These are phyloP conservation scores for Helotiales sp. DNA, from an alignment of 2,329 filamentous ascomycete species.

Conservation along the genomic window DNA sequence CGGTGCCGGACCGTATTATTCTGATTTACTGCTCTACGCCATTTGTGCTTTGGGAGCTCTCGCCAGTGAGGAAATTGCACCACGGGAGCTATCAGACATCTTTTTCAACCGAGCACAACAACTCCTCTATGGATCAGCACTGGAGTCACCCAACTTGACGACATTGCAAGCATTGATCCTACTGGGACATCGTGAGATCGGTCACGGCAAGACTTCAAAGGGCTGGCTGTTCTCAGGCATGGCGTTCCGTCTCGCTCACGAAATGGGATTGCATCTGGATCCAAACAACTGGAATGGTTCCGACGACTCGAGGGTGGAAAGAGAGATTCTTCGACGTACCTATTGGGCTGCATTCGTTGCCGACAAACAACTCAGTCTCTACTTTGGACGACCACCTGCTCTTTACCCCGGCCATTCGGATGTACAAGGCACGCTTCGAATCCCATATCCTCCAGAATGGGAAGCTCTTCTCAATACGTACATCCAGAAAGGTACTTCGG, in stretches of 20 bases:
- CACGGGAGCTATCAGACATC: conserved; percentile 40
- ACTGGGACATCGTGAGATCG: conserved; percentile 48
- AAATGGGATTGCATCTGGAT: conserved; percentile 53
- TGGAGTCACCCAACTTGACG: conserved; percentile 49
- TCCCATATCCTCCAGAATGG: conserved; percentile 51
- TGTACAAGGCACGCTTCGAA: conserved; percentile 47
- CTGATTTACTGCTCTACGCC: conserved; percentile 48
- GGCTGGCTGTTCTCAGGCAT: conserved; percentile 54
- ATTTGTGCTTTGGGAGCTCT: conserved; percentile 51
- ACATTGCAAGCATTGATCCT: conserved; percentile 46
- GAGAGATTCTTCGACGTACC: conserved; percentile 48
- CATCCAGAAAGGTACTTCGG: conserved; percentile 44
- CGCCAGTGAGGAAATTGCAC: conserved; percentile 41
- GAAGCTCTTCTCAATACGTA: conserved; percentile 48
- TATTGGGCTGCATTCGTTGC: conserved; percentile 53
- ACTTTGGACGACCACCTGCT: conserved; percentile 51
- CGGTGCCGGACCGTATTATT: conserved; percentile 48
- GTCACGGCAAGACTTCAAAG: conserved; percentile 47
- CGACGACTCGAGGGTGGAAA: conserved; percentile 41
- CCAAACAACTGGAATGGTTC: conserved; percentile 49
- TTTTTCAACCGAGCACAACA: conserved; percentile 46
- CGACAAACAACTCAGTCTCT: conserved; percentile 52
- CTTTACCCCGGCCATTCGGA: conserved; percentile 50
- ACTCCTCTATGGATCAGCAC: conserved; percentile 43
- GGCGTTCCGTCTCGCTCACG: conserved; percentile 51